Evolutionary conservation across 2,329 filamentous ascomycete species (phyloP).

Genomic region (Hymenoscyphus occultus): DNA sequence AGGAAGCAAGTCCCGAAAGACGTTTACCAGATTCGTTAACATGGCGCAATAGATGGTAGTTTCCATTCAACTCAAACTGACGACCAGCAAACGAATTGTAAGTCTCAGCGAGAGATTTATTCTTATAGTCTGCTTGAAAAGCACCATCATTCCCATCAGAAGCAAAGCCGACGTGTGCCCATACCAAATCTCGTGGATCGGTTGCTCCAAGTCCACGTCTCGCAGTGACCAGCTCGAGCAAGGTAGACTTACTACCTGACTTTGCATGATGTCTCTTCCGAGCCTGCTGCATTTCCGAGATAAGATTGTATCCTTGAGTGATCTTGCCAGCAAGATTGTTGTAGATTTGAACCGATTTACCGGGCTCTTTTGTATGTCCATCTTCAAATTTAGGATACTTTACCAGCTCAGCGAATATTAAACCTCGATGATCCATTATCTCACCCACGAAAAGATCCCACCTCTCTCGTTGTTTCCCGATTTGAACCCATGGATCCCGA

Average conservation of each 20-base stretch:
- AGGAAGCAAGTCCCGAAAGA: neutral
- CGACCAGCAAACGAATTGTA: neutral
- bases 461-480: neutral
- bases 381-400: neutral
- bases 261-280: neutral
- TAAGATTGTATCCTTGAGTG: neutral
- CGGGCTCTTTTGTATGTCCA: neutral
- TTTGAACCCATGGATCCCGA: slow-evolving; percentile 14
- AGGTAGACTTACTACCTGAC: neutral
- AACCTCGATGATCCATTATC: neutral
- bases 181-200: slow-evolving; percentile 10
- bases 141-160: neutral
- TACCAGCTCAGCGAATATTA: neutral
- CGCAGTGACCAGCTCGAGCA: neutral
- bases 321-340: neutral
- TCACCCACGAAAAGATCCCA: slow-evolving; percentile 11
- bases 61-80: neutral
- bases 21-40: neutral
- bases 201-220: slow-evolving; percentile 7
- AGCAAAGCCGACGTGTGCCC: slow-evolving; percentile 5
- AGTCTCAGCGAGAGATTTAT: neutral
- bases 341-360: neutral
- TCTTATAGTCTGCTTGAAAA: slow-evolving; percentile 9
- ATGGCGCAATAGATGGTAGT: neutral
- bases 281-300: neutral